Conservation (phyloP, 129 eudicot species). For the Tagetes patula region DNA sequence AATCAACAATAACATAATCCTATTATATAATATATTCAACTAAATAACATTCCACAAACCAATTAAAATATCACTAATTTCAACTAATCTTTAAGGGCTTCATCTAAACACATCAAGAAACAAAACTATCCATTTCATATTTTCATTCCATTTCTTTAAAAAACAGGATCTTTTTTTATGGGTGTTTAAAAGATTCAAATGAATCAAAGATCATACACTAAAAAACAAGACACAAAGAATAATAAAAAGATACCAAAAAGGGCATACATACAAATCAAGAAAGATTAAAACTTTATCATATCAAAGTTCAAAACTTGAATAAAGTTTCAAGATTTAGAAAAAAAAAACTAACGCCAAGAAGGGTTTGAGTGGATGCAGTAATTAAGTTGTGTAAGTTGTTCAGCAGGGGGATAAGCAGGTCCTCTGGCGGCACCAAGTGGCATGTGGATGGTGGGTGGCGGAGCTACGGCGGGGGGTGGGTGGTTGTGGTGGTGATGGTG, state of each 20-base stretch:
- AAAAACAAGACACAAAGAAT: no score
- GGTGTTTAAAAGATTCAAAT: not conserved
- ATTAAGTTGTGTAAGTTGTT: slow-evolving; percentile 77
- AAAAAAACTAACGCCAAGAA: slow-evolving; percentile 66
- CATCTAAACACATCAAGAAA: slow-evolving; percentile 19
- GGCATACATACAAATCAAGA: slow-evolving; percentile 1
- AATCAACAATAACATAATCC: slow-evolving; percentile 8
- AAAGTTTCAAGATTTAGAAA: slow-evolving; percentile 19
- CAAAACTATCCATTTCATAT: not conserved
- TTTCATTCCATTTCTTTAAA: no score
- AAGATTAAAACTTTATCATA: not conserved
- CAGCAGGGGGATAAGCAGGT: slow-evolving; percentile 74
- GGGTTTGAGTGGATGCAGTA: slow-evolving; percentile 99
- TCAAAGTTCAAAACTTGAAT: not conserved
- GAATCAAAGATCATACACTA: not conserved
- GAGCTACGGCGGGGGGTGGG: slow-evolving; percentile 31
- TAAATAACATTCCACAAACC: not conserved
- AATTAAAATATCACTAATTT: not conserved
- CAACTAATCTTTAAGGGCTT: slow-evolving; percentile 21
- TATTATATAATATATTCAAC: slow-evolving; percentile 3
- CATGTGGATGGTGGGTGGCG: slow-evolving; percentile 42
- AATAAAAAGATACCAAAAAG: not conserved
- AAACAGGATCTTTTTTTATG: no score
- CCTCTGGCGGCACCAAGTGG: slow-evolving; percentile 84
- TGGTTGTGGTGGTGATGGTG: slow-evolving; percentile 50